Conservation (phyloP, 2,329 filamentous ascomycete genomes). For the Aspergillus fumigatiaffinis region DNA sequence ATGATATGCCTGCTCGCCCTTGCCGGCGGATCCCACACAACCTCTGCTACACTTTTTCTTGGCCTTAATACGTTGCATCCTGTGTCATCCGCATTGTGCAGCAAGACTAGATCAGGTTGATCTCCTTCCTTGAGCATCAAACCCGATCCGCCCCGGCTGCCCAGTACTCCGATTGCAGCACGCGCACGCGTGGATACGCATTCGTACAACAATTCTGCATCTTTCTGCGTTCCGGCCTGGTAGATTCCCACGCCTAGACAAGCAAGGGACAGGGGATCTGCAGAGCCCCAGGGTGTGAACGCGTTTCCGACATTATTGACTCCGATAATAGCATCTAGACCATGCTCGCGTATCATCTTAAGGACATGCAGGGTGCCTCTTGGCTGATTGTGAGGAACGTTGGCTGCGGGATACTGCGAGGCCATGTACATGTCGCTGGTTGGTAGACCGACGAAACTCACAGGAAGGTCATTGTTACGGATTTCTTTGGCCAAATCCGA, state of each 20-base stretch:
- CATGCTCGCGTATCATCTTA: constrained; percentile 56
- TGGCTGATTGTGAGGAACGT: constrained; percentile 26
- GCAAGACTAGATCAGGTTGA: constrained; percentile 19
- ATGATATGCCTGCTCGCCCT: constrained; percentile 25
- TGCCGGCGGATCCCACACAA: constrained; percentile 37
- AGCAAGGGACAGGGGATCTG: constrained; percentile 62
- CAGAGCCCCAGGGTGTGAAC: constrained; percentile 66
- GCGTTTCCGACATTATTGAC: constrained; percentile 73
- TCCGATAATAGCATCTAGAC: constrained; percentile 58
- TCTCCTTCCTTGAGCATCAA: constrained; percentile 10
- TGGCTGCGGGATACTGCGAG: constrained; percentile 36
- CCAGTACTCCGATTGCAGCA: constrained; percentile 31
- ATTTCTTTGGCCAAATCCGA: constrained; percentile 47
- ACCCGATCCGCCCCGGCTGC: not conserved
- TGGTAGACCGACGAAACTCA: constrained; percentile 66
- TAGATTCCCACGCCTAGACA: constrained; percentile 63
- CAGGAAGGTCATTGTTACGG: constrained; percentile 47
- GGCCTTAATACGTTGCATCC: constrained; percentile 24
- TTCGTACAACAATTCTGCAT: constrained; percentile 57
- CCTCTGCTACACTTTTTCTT: constrained; percentile 30
- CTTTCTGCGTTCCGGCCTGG: constrained; percentile 59
- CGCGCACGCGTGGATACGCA: constrained; percentile 46
- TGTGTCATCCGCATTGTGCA: constrained; percentile 29
- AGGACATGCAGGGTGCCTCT: constrained; percentile 62
- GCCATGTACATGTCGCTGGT: constrained; percentile 73